Conservation (phyloP, 768 basidiomycete species). For the Boletus fagicola region DNA sequence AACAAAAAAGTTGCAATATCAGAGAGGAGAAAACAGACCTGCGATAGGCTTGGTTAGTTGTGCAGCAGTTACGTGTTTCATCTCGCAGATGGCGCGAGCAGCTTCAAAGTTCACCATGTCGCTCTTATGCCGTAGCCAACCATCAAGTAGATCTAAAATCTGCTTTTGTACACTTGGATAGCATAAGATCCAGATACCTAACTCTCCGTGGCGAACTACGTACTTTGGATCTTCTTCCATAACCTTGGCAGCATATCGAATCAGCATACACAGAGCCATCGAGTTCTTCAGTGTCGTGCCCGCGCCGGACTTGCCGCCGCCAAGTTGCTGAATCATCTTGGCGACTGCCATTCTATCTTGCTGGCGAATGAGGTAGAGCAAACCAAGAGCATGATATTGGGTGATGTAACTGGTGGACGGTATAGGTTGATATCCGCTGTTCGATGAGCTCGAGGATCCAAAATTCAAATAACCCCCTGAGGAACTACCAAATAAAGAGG, state of each 20-base stretch:
- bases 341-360: conserved; percentile 99
- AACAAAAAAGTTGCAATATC: background rate
- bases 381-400: conserved; percentile 94
- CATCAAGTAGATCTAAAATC: conserved; percentile 91
- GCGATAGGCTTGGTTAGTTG: conserved; percentile 88
- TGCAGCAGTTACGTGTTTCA: conserved; percentile 74
- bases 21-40: conserved; percentile 47
- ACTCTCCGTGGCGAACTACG: conserved; percentile 28
- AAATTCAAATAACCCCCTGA: conserved; percentile 73
- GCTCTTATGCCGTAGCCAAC: conserved; percentile 96
- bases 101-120: conserved; percentile 99
- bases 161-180: conserved; percentile 75
- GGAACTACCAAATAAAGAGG: conserved; percentile 61
- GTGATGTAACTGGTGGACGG: conserved; percentile 90
- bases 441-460: conserved; percentile 51
- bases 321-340: conserved; percentile 98
- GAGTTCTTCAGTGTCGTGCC: conserved; percentile 89
- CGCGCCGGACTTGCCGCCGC: conserved; percentile 81
- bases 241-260: conserved; percentile 96
- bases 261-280: conserved; percentile 98
- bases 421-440: conserved; percentile 69
- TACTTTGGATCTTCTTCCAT: conserved; percentile 99
- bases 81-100: conserved; percentile 94
- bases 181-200: background rate
- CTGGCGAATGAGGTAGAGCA: conserved; percentile 92